Evolutionary conservation across 352 stramenopile species (phyloP).

Genomic region (Phytophthora tentaculata): DNA sequence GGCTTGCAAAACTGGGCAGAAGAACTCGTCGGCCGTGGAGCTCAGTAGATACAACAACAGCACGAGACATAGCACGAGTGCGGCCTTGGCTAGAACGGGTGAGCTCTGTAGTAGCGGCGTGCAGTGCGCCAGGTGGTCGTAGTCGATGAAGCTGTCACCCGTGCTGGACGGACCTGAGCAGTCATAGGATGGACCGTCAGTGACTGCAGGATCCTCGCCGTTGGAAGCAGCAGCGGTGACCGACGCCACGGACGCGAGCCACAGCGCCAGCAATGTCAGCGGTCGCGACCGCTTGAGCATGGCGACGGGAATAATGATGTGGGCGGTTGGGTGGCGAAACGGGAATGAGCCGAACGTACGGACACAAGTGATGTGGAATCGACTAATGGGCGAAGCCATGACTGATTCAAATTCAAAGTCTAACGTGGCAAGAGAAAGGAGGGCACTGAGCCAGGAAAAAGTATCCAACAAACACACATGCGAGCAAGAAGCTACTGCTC

Average conservation of each 20-base stretch:
- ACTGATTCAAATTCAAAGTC: slow-evolving; percentile 23
- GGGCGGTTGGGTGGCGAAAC: slow-evolving; percentile 9
- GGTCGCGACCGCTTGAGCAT: slow-evolving; percentile 25
- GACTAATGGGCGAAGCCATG: slow-evolving; percentile 35
- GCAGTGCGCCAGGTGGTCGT: slow-evolving; percentile 71
- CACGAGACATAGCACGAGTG: slow-evolving; percentile 57
- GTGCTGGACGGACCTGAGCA: slow-evolving; percentile 35
- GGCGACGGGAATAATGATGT: slow-evolving; percentile 8
- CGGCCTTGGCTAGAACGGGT: slow-evolving; percentile 37
- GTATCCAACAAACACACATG: slow-evolving; percentile 17
- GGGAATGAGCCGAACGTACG: slow-evolving; percentile 14
- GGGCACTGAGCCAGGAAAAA: slow-evolving; percentile 6
- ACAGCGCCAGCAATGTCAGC: slow-evolving; percentile 12
- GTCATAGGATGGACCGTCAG: slow-evolving; percentile 27
- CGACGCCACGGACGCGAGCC: slow-evolving; percentile 11
- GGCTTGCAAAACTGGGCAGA: slow-evolving; percentile 74
- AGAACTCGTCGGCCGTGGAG: slow-evolving; percentile 86
- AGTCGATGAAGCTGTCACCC: slow-evolving; percentile 65
- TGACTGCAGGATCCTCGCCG: slow-evolving; percentile 4
- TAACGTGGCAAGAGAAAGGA: slow-evolving; percentile 22
- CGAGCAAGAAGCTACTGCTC: neutral
- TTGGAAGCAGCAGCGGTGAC: neutral
- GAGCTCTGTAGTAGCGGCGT: slow-evolving; percentile 50
- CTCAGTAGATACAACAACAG: slow-evolving; percentile 80
- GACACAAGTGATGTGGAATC: slow-evolving; percentile 25